Percentiles rank a stretch among this genome's conserved stretches.
Conservation (phyloP, 768 basidiomycete genomes). For the Calocybe cyanea region DNA sequence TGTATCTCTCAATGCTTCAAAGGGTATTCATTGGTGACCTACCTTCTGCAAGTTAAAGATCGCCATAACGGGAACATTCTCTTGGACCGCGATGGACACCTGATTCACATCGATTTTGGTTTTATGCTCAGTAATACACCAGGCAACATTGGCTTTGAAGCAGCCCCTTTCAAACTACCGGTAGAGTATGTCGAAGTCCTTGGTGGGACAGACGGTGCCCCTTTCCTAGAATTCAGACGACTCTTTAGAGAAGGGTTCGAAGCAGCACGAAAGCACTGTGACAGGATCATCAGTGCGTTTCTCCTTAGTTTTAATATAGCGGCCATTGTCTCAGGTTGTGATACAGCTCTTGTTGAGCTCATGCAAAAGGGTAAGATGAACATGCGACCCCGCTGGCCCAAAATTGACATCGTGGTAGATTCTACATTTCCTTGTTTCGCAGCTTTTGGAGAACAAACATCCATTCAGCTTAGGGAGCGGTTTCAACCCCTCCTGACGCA, state of each 20-base stretch:
- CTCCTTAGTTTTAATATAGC: background rate
- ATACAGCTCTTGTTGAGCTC: slow-evolving; percentile 75
- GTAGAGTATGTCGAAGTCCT: slow-evolving; percentile 95
- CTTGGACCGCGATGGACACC: slow-evolving; percentile 89
- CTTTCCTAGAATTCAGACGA: slow-evolving; percentile 79
- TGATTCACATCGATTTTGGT: slow-evolving; percentile 97
- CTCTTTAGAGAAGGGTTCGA: slow-evolving; percentile 94
- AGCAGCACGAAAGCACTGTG: slow-evolving; percentile 91
- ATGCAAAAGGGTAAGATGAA: slow-evolving; percentile 85
- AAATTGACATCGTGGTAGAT: no score
- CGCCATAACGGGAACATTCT: slow-evolving; percentile 98
- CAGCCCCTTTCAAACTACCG: slow-evolving; percentile 97
- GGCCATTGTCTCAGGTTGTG: slow-evolving; percentile 7
- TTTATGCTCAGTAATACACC: slow-evolving; percentile 98
- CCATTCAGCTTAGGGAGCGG: slow-evolving; percentile 82
- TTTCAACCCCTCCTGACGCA: slow-evolving; percentile 92
- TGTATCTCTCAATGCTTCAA: slow-evolving; percentile 8
- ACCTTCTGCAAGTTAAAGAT: slow-evolving; percentile 96
- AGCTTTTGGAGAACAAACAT: slow-evolving; percentile 88
- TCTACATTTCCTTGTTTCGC: slow-evolving; percentile 89
- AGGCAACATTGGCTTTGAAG: slow-evolving; percentile 97
- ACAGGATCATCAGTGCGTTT: slow-evolving; percentile 83
- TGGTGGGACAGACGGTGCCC: slow-evolving; percentile 74
- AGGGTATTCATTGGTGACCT: slow-evolving; percentile 96
- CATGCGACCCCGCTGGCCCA: no score